These are phyloP conservation scores for Nelumbo lutea DNA, from an alignment of 164 flowering plant species.

Conservation along the genomic window DNA sequence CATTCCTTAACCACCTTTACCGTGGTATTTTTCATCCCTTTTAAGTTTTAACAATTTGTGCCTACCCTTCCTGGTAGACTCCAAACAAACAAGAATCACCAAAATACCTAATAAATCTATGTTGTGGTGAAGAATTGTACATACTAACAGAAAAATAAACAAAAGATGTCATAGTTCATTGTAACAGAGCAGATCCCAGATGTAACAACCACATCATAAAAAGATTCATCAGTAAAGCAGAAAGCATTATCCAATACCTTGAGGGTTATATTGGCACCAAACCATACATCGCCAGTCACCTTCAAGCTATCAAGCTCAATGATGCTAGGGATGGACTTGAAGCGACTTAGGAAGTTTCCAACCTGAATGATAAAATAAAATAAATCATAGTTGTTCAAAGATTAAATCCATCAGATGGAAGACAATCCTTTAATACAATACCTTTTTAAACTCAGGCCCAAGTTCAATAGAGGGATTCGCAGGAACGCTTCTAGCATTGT, in stretches of 20 bases:
- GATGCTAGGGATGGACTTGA: slow-evolving; percentile 94
- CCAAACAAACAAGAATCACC: too few relatives aligned
- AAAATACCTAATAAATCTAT: too few relatives aligned
- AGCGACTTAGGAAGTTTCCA: slow-evolving; percentile 65
- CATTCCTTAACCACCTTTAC: too few relatives aligned
- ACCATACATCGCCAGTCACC: slow-evolving; percentile 95
- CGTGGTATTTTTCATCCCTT: too few relatives aligned
- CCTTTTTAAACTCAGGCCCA: slow-evolving; percentile 98
- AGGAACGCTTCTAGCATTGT: slow-evolving; percentile 66
- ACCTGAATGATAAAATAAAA: slow-evolving; percentile 41
- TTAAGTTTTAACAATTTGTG: too few relatives aligned
- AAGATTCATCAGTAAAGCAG: background rate
- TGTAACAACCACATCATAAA: background rate
- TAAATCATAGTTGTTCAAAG: background rate
- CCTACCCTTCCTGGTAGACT: too few relatives aligned
- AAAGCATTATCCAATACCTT: slow-evolving; percentile 47
- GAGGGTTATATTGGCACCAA: slow-evolving; percentile 66
- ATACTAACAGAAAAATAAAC: too few relatives aligned
- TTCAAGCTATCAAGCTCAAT: slow-evolving; percentile 85
- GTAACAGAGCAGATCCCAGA: background rate
- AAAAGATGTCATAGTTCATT: too few relatives aligned
- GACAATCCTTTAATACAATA: slow-evolving; percentile 13
- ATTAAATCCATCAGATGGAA: background rate
- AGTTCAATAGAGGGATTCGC: slow-evolving; percentile 79
- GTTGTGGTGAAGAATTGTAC: too few relatives aligned